Evolutionary conservation across 192 early-diverging fungal genomes (phyloP).

Genomic region (Entomortierella parvispora): DNA sequence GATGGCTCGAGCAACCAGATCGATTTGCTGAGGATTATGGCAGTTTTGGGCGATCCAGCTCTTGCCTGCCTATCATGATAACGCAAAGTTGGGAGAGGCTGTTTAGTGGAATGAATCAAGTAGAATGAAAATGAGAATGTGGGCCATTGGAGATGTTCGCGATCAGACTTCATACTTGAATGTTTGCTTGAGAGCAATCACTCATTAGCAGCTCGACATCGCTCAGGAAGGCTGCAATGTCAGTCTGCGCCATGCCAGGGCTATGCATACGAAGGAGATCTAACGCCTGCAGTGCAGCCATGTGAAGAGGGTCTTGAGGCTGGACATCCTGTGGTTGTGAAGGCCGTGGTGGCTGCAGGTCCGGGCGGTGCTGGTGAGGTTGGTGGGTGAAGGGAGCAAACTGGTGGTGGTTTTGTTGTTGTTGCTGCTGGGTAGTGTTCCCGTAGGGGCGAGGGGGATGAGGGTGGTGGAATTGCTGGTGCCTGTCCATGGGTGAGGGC

Average conservation of each 20-base stretch:
- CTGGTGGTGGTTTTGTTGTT: not conserved
- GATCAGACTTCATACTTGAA: constrained; percentile 52
- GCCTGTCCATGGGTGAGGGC: not conserved
- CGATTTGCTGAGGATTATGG: constrained; percentile 49
- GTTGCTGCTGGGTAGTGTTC: not conserved
- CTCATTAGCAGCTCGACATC: constrained; percentile 58
- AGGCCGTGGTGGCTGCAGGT: not conserved
- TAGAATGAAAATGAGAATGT: not conserved
- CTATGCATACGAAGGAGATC: constrained; percentile 23
- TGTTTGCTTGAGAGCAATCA: constrained; percentile 65
- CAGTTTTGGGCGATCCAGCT: constrained; percentile 62
- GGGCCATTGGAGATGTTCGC: no score
- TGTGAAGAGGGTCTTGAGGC: constrained; percentile 7
- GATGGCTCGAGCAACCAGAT: constrained; percentile 46
- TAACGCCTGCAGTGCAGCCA: constrained; percentile 4
- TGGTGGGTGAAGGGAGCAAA: not conserved
- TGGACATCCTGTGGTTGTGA: not conserved
- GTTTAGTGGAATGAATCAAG: not conserved
- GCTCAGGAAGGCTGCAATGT: constrained; percentile 32
- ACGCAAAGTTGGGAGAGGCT: not conserved
- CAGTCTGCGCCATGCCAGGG: constrained; percentile 9
- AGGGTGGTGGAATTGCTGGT: not conserved
- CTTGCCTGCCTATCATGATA: constrained; percentile 55
- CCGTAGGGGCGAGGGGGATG: not conserved
- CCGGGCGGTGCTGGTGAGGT: not conserved